Evolutionary conservation across 768 basidiomycete genomes (phyloP).

Genomic region (Calocera viscosa): DNA sequence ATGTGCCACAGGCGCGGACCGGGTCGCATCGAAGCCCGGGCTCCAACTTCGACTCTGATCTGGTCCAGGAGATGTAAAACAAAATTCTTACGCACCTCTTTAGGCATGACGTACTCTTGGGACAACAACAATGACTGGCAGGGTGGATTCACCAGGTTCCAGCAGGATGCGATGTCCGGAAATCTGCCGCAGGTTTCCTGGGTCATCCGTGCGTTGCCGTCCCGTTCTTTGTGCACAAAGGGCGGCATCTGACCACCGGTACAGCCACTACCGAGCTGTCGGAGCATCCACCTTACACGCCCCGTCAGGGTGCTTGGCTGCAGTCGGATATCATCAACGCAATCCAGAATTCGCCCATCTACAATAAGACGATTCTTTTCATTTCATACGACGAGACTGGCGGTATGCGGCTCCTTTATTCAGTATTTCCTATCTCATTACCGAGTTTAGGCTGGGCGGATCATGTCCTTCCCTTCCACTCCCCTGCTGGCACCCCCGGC

Average conservation of each 20-base stretch:
- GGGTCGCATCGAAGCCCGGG: too few species aligned
- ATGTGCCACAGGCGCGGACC: too few species aligned
- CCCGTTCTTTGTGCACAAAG: neutral
- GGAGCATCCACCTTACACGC: slow-evolving; percentile 13
- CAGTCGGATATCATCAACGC: slow-evolving; percentile 14
- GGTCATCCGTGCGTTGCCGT: slow-evolving; percentile 11
- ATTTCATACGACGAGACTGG: slow-evolving; percentile 17
- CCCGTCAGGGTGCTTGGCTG: slow-evolving; percentile 12
- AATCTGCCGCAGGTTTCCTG: slow-evolving; percentile 14
- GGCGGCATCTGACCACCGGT: neutral
- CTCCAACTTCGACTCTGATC: too few species aligned
- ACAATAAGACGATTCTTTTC: slow-evolving; percentile 13
- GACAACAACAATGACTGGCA: neutral
- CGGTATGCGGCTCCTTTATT: too few species aligned
- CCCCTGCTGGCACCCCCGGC: neutral
- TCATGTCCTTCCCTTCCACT: slow-evolving; percentile 6
- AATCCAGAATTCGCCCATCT: slow-evolving; percentile 14
- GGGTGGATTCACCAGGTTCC: slow-evolving; percentile 13
- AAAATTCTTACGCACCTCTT: neutral
- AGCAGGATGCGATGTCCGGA: slow-evolving; percentile 11
- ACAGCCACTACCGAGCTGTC: slow-evolving; percentile 12
- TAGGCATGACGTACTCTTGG: neutral
- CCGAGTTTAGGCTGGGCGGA: slow-evolving; percentile 16
- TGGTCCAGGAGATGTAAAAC: too few species aligned
- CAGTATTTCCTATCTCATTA: too few species aligned